Percentiles rank a stretch among this genome's conserved stretches.
Evolutionary conservation across 208 protist species (phyloP).

Genomic region (Blechomonas ayalai): DNA sequence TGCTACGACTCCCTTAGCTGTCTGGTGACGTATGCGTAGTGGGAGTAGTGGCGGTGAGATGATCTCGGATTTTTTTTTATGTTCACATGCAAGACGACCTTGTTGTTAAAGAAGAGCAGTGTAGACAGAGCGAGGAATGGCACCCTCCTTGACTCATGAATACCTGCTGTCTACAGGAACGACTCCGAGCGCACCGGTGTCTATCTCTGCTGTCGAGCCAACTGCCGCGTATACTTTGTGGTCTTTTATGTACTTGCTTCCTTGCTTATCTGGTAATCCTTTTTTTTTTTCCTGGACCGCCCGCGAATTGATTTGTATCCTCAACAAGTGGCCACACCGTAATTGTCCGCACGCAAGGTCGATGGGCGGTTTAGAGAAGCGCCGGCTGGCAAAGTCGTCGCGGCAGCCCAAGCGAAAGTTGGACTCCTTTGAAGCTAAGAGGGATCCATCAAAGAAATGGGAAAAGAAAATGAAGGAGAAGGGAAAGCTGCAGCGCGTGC

Average conservation of each 20-base stretch:
- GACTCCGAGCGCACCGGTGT: neutral
- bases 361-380: conserved; percentile 65
- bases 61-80: neutral
- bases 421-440: conserved; percentile 32
- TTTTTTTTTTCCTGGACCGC: conserved; percentile 4
- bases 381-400: conserved; percentile 44
- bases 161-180: neutral
- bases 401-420: conserved; percentile 48
- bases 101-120: neutral
- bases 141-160: neutral
- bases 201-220: neutral
- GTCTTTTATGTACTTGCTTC: conserved; percentile 7
- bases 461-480: conserved; percentile 77
- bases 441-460: conserved; percentile 54
- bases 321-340: too few species aligned
- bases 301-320: too few species aligned
- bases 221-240: conserved; percentile 1
- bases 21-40: too few species aligned
- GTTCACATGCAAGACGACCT: neutral
- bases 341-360: too few species aligned
- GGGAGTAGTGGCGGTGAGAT: neutral
- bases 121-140: neutral
- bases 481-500: conserved; percentile 46
- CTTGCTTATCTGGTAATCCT: conserved; percentile 3
- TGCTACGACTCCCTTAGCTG: too few species aligned